These are phyloP conservation scores for Globisporangium camurandrum DNA, from an alignment of 352 stramenopile genomes.

Conservation along the genomic window DNA sequence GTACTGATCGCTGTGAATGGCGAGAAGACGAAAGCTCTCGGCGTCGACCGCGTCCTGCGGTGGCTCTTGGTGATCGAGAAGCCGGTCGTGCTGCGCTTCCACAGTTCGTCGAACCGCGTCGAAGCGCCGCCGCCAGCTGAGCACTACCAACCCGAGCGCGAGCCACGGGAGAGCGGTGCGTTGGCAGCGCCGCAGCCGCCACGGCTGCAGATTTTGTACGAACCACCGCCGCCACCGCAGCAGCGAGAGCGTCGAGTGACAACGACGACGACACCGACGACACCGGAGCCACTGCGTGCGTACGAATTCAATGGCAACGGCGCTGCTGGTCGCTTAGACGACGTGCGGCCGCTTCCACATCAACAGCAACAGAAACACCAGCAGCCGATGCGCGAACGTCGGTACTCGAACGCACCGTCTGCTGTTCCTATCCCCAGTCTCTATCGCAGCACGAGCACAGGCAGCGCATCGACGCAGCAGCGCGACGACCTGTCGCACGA, in stretches of 20 bases:
- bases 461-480: not conserved
- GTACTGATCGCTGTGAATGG: constrained; percentile 78
- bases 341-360: not conserved
- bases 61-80: constrained; percentile 75
- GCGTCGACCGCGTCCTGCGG: constrained; percentile 66
- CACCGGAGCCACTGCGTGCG: not conserved
- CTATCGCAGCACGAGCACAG: no score
- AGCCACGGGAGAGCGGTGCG: constrained; percentile 12
- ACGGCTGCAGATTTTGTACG: constrained; percentile 20
- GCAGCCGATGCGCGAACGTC: constrained; percentile 3
- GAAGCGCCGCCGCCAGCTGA: not conserved
- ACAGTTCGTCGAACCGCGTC: constrained; percentile 68
- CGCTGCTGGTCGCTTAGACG: not conserved
- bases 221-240: constrained; percentile 4
- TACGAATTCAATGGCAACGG: constrained; percentile 2
- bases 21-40: constrained; percentile 65
- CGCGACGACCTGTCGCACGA: constrained; percentile 35
- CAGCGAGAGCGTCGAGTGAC: constrained; percentile 2
- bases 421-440: not conserved
- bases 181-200: constrained; percentile 15
- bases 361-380: not conserved
- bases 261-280: not conserved
- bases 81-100: constrained; percentile 67
- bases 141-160: constrained; percentile 24
- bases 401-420: constrained; percentile 8